Evolutionary conservation across 805 yeast genomes (phyloP), one percentile per base, ranked within the genome.

Genomic region (Ogataea zsoltii): DNA sequence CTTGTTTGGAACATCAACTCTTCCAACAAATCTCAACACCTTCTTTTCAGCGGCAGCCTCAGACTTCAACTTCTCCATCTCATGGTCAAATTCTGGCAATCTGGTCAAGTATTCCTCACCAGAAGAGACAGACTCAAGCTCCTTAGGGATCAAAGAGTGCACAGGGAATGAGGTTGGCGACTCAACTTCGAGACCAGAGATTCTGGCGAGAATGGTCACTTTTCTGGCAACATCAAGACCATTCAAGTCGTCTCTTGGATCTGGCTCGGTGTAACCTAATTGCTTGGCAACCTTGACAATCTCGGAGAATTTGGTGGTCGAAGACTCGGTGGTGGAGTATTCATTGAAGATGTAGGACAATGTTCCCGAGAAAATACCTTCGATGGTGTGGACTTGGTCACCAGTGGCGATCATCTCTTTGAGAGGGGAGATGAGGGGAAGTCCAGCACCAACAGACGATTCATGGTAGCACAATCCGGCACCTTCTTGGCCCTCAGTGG

Each of bases 211-310:
- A 54, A 94, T 94, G 19, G 99, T 90, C 25, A 94, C 97, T 69
- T 94, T 94, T 78, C 99, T 85, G 35, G 99, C 99, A 50, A 94
- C 97, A 64, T 94, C 99, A 65, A 94, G 77, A 44, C 99, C 99
- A 68, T 92, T 94, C 68, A 94, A 80, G 66, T 94, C 99, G 67
- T 94, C 99, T 71, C 99, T 85, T 68, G 99, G 99, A 68, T 94
- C 99, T 40, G 99, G 99, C 71, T 94, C 99, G 33, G 97, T 92
- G 78, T 89, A 94, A 41, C 99, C 99, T 54, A 89, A 75, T 42
- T 82, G 70, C 71, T 92, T 92, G 42, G 99, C 99, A 38, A 82
- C 82, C 52, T 78, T 75, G 47, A 94, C 98, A 41, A 94, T 83
- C 44, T 90, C 96, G 19, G 97, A 89, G 67, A 91, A 94, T 64